Evolutionary conservation across 2,329 filamentous ascomycete species (phyloP).

Genomic region (Microcyclosporella mali): DNA sequence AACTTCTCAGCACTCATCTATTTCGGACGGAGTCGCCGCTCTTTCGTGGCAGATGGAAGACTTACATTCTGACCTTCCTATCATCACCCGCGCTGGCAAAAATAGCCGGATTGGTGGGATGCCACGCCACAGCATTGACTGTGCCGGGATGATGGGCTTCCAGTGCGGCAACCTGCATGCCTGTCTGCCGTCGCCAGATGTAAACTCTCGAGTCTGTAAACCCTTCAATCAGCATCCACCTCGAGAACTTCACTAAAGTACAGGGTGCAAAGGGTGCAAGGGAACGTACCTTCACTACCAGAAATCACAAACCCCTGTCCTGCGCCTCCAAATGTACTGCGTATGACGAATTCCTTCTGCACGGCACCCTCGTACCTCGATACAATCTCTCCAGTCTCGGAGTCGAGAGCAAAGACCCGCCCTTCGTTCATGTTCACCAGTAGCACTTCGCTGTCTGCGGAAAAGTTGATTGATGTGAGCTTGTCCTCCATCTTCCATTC

Average conservation of each 20-base stretch:
- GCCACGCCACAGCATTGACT: conserved; percentile 87
- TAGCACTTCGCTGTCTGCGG: conserved; percentile 70
- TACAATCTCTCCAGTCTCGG: conserved; percentile 64
- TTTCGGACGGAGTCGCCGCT: too few species aligned
- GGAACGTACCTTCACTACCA: conserved; percentile 69
- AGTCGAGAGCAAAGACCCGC: conserved; percentile 71
- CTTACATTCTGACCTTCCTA: conserved; percentile 75
- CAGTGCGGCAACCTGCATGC: conserved; percentile 67
- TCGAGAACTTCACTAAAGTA: neutral
- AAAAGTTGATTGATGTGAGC: conserved; percentile 74
- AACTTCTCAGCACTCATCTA: too few species aligned
- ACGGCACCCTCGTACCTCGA: conserved; percentile 69
- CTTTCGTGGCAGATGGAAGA: too few species aligned
- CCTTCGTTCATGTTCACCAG: conserved; percentile 76
- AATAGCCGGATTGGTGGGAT: conserved; percentile 72
- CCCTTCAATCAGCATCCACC: neutral
- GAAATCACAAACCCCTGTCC: conserved; percentile 87
- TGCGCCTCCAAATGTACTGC: conserved; percentile 79
- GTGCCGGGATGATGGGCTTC: conserved; percentile 67
- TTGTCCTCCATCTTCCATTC: conserved; percentile 63
- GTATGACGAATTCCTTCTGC: conserved; percentile 71
- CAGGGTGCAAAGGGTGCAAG: too few species aligned
- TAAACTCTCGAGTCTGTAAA: conserved; percentile 60
- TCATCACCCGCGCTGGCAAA: conserved; percentile 93
- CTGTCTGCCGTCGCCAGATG: conserved; percentile 86